Base-by-base conservation (phyloP, 768 basidiomycete genomes). In the Mycena indigotica region DNA sequence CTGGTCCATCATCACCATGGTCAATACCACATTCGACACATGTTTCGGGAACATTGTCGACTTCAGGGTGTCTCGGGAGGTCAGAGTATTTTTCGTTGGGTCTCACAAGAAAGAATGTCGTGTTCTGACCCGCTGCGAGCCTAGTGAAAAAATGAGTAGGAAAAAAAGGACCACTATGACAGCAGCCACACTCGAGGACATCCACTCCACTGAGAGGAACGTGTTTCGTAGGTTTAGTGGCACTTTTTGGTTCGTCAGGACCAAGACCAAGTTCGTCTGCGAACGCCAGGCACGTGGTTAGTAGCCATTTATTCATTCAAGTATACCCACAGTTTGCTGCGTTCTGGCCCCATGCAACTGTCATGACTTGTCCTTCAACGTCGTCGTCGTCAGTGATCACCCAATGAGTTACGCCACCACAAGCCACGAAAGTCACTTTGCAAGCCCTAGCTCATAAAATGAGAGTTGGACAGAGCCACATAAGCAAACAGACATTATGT, bases 391-490 rank as follows among this genome's bases (percentile, higher is more conserved):
- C 92, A 0, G 88, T 83, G 26, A 90, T 76, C 5, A 87, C 79
- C 79, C 91, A 97, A 68, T 96, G 91, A 0, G 94, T 94, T 16
- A 95, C 92, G 17, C 95, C 95, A 28, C 96, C 96, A 40, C 86
- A 88, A 17, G 80, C 75, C 1, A 86, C 86, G 5, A 81, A 75
- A 21, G 74, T 72, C 26, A 91, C 84, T 68, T 92, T 92, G 77
- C 91, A 96, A 3, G 84, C 87, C 87, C 87, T 92, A 63, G 25
- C 60, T 49, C n/a, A n/a, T n/a, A 23, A 55, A 58, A 32, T 48
- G 51, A 50, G 30, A 8, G 19, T 56, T 26, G 13, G 52, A 28
- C 13, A 54, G 19, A 13, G 28, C 15, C n/a, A n/a, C n/a, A n/a
- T n/a, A 15, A 32, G 4, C 44, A 53, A 23, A 45, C n/a, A 26